Conservation (phyloP, 2,329 filamentous ascomycete genomes). For the Colletotrichum musicola region DNA sequence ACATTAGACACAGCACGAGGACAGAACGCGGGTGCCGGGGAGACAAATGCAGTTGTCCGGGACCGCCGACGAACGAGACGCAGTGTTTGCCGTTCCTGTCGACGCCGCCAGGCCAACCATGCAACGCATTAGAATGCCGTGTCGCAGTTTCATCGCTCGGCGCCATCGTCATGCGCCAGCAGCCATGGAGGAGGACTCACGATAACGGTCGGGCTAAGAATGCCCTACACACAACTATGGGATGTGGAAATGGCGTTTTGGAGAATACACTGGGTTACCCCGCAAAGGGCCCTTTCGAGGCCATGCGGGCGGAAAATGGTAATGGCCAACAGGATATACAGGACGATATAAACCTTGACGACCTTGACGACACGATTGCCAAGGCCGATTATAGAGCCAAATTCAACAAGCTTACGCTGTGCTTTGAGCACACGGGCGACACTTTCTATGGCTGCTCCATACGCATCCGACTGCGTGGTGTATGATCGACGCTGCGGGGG, state of each 20-base stretch:
- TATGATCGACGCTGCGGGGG: conserved; percentile 33
- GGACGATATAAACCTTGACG: background rate
- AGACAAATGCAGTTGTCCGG: background rate
- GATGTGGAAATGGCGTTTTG: conserved; percentile 15
- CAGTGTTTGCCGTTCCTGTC: background rate
- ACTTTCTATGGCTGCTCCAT: conserved; percentile 10
- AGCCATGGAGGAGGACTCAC: background rate
- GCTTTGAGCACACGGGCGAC: background rate
- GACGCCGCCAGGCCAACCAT: conserved; percentile 6
- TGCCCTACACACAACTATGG: background rate
- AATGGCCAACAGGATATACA: conserved; percentile 1
- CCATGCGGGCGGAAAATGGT: background rate
- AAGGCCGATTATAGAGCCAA: background rate
- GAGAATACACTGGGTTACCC: background rate
- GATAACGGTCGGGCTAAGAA: background rate
- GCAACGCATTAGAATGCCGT: conserved; percentile 10
- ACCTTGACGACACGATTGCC: background rate
- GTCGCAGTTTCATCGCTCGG: conserved; percentile 14
- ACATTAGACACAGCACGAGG: background rate
- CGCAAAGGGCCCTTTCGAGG: background rate
- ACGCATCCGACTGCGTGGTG: conserved; percentile 31
- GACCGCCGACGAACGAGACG: conserved; percentile 6
- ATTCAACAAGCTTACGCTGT: conserved; percentile 9
- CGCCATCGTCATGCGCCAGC: conserved; percentile 5
- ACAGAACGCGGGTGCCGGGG: background rate